Evolutionary conservation across 306 rosid species (phyloP).

Genomic region (Calophaca sinica): DNA sequence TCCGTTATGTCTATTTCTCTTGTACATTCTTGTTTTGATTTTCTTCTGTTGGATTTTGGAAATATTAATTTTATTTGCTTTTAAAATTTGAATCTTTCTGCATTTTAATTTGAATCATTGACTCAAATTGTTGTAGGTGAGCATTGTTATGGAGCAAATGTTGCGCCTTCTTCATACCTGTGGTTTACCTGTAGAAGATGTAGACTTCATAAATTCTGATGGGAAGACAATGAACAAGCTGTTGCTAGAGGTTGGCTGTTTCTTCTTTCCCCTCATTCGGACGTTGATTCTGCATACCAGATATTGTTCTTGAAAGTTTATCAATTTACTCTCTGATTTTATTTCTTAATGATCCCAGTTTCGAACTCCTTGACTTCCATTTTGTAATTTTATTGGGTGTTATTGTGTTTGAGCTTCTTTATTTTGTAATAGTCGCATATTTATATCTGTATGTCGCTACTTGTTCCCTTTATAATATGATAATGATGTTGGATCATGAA

Average conservation of each 20-base stretch:
- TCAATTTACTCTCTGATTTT: neutral
- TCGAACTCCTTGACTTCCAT: too few species aligned
- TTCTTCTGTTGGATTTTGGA: neutral
- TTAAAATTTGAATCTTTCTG: neutral
- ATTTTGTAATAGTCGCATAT: slow-evolving; percentile 16
- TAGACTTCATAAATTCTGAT: slow-evolving; percentile 89
- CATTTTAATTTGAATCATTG: neutral
- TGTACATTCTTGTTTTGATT: neutral
- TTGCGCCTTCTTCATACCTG: slow-evolving; percentile 86
- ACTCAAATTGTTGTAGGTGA: slow-evolving; percentile 67
- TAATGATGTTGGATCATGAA: slow-evolving; percentile 31
- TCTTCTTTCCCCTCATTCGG: neutral
- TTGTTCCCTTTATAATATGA: slow-evolving; percentile 9
- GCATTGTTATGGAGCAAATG: slow-evolving; percentile 99
- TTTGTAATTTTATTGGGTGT: too few species aligned
- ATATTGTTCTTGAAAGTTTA: slow-evolving; percentile 28
- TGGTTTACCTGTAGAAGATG: slow-evolving; percentile 86
- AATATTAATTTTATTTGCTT: neutral
- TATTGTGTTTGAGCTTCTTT: neutral
- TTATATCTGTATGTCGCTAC: slow-evolving; percentile 17
- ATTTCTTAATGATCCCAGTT: too few species aligned
- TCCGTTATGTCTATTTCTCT: slow-evolving; percentile 17
- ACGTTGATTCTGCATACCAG: neutral
- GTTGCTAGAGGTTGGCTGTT: slow-evolving; percentile 73
- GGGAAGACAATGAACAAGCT: slow-evolving; percentile 96